Evolutionary conservation across 768 basidiomycete genomes (phyloP).

Genomic region (Lentinula guzmanii): DNA sequence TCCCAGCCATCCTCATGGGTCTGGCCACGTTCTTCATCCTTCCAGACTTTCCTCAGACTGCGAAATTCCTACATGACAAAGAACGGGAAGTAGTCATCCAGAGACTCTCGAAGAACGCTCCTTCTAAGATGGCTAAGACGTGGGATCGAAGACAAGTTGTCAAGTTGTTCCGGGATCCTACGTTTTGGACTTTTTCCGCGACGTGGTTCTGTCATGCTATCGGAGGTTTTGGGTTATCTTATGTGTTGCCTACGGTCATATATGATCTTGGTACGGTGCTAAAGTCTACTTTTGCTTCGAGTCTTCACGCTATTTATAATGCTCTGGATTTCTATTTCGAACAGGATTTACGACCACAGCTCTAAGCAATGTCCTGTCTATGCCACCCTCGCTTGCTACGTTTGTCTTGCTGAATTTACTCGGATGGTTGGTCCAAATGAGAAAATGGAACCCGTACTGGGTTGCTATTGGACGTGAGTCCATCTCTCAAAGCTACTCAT

Average conservation of each 20-base stretch:
- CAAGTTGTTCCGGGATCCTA: conserved; percentile 13
- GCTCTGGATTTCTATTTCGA: background rate
- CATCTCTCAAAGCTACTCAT: background rate
- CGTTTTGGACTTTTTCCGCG: conserved; percentile 15
- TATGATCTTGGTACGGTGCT: conserved; percentile 13
- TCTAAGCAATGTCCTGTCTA: conserved; percentile 17
- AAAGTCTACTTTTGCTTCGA: background rate
- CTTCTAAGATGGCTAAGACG: conserved; percentile 10
- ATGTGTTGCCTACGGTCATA: conserved; percentile 16
- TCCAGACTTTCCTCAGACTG: conserved; percentile 37
- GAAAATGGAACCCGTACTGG: conserved; percentile 13
- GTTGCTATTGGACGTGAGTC: conserved; percentile 10
- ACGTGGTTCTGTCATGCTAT: conserved; percentile 15
- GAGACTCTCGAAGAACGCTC: conserved; percentile 17
- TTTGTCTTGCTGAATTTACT: conserved; percentile 12
- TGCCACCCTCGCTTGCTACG: conserved; percentile 16
- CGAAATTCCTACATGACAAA: conserved; percentile 26
- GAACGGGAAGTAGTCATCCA: conserved; percentile 27
- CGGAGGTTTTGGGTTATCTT: conserved; percentile 15
- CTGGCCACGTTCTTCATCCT: conserved; percentile 20
- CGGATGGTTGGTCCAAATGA: conserved; percentile 12
- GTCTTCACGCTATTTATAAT: background rate
- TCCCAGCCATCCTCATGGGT: conserved; percentile 15
- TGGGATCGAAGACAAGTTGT: conserved; percentile 8
- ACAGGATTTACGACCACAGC: conserved; percentile 16